Evolutionary conservation across 139 green algal genomes (phyloP).

Genomic region (Chlamydomonas sp.): DNA sequence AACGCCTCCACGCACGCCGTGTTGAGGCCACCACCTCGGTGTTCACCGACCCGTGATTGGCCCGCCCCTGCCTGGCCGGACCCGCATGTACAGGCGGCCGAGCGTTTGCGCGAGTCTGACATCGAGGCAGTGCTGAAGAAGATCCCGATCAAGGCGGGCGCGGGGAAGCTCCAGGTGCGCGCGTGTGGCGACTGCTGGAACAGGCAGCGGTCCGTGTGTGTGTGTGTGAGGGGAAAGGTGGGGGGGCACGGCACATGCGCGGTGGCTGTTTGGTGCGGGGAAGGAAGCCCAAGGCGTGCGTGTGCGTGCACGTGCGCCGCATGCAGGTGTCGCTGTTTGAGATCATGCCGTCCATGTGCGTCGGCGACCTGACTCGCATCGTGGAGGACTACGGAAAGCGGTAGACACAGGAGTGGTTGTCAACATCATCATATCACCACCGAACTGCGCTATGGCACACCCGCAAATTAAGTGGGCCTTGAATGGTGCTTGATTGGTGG

Average conservation of each 20-base stretch:
- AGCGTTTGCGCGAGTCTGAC: constrained; percentile 30
- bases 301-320: neutral
- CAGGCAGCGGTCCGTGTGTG: neutral
- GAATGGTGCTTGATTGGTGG: too few relatives aligned
- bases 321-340: constrained; percentile 35
- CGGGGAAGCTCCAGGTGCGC: constrained; percentile 31
- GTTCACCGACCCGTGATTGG: constrained; percentile 1
- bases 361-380: constrained; percentile 24
- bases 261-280: neutral
- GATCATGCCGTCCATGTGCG: constrained; percentile 32
- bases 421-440: too few relatives aligned
- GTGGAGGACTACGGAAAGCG: constrained; percentile 23
- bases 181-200: neutral
- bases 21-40: too few relatives aligned
- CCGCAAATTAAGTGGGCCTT: too few relatives aligned
- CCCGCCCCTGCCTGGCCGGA: neutral
- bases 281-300: neutral
- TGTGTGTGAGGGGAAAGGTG: neutral
- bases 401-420: too few relatives aligned
- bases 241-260: neutral
- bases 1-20: too few relatives aligned
- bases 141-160: constrained; percentile 36
- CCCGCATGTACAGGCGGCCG: constrained; percentile 13
- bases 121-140: constrained; percentile 32
- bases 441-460: too few relatives aligned